A percentile compares a stretch with the other conserved stretches of the same genome.
phyloP scores from a whole-genome alignment of 306 rosid genomes.

The apple (Malus domestica) region DNA sequence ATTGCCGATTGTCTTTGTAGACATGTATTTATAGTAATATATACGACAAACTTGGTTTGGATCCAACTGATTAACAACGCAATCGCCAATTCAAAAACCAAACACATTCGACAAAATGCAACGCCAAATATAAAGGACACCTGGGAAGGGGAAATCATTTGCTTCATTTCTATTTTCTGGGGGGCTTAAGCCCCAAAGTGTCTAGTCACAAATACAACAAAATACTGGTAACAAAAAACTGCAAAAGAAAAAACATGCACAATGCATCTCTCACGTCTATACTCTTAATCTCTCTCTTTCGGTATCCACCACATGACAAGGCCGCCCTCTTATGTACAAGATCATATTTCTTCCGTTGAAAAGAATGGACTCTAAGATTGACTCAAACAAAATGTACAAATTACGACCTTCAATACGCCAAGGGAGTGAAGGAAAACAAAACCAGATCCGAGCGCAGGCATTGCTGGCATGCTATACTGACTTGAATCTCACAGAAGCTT shows the following conservation, averaged over 20 bases:
- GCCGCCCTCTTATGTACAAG: conserved; percentile 32
- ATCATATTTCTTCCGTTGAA: conserved; percentile 24
- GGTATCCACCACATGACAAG: conserved; percentile 31
- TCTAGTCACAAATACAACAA: background rate
- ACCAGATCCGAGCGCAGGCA: conserved; percentile 7
- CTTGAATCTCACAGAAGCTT: conserved; percentile 59
- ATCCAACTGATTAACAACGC: no score
- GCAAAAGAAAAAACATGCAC: background rate
- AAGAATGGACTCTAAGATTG: conserved; percentile 38
- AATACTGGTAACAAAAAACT: background rate
- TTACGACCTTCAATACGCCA: conserved; percentile 32
- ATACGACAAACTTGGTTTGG: background rate
- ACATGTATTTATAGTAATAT: no score
- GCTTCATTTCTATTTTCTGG: background rate
- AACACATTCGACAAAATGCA: background rate
- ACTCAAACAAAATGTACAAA: conserved; percentile 57
- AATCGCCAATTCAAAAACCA: background rate
- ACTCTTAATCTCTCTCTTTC: conserved; percentile 8
- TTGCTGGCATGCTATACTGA: conserved; percentile 17
- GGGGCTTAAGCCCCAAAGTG: background rate
- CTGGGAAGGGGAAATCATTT: background rate
- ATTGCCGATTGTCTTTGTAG: background rate
- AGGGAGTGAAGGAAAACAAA: conserved; percentile 30
- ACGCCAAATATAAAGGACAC: background rate
- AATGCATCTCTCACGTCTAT: conserved; percentile 9